Percentiles rank a stretch among this genome's conserved stretches.
These are phyloP conservation scores for Didymella segeticola DNA, from an alignment of 2,329 filamentous ascomycete species.

Conservation along the genomic window DNA sequence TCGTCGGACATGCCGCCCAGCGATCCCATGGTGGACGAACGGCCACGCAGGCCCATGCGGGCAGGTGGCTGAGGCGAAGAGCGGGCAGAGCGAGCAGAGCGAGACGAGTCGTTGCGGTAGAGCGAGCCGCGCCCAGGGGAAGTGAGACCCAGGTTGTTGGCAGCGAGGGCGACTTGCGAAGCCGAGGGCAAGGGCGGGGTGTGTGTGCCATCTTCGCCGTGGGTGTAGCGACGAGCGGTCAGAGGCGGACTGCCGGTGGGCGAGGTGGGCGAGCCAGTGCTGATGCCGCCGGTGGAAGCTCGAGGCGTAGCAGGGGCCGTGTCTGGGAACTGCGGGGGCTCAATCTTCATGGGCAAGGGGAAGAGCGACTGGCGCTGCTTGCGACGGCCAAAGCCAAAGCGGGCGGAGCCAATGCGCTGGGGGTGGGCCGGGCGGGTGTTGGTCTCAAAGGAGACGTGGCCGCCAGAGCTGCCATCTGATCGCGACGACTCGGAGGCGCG, in stretches of 20 bases:
- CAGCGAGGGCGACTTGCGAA: constrained; percentile 60
- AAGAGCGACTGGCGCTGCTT: constrained; percentile 78
- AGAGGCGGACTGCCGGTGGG: constrained; percentile 47
- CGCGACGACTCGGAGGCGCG: constrained; percentile 85
- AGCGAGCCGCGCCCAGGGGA: constrained; percentile 55
- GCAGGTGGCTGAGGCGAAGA: constrained; percentile 63
- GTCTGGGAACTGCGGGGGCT: constrained; percentile 54
- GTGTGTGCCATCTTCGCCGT: constrained; percentile 37
- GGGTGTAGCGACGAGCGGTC: constrained; percentile 42
- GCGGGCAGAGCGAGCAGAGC: constrained; percentile 69
- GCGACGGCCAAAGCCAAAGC: constrained; percentile 78
- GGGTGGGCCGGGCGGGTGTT: constrained; percentile 55
- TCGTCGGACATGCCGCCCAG: constrained; percentile 75
- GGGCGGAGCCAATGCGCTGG: constrained; percentile 67
- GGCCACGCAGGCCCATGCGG: constrained; percentile 68
- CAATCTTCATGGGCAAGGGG: constrained; percentile 80
- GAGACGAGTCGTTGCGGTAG: constrained; percentile 66
- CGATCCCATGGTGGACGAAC: constrained; percentile 91
- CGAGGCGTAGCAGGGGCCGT: constrained; percentile 54
- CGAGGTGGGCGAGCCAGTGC: constrained; percentile 43
- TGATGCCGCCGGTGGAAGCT: constrained; percentile 50
- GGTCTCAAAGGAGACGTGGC: constrained; percentile 46
- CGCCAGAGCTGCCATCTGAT: constrained; percentile 80
- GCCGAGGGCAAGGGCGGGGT: constrained; percentile 56
- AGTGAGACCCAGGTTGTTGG: constrained; percentile 54